Base-by-base conservation (phyloP, 768 basidiomycete species). In the Rhodosporidiobolus odoratus region DNA sequence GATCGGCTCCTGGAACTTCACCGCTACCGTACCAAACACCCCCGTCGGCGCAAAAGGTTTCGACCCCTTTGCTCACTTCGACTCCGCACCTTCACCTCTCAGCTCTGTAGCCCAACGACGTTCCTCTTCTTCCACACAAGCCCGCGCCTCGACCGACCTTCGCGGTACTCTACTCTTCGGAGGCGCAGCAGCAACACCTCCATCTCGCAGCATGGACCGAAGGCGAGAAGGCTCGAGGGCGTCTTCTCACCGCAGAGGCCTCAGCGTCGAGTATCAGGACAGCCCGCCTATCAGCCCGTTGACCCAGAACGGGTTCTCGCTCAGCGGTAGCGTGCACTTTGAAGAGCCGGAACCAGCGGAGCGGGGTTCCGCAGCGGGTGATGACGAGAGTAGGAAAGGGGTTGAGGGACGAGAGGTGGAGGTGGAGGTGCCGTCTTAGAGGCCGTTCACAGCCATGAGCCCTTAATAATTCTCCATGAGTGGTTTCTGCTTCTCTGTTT, bases 1-100 rank as follows among this genome's bases (percentile, higher is more conserved):
- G n/a, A 53, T 71, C 48, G 53, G 58, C 3, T 41, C 35, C n/a
- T 74, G 73, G 73, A 60, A 74, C 59, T 74, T 74, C 57, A 60
- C 47, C 38, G 25, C 58, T 30, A 71, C 65, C 32, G 35, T 58
- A 10, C 65, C 68, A 0, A 37, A 43, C 15, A 58, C 65, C 4
- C 66, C 66, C 9, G 12, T 59, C 3, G 34, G 60, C 21, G 43
- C 43, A 23, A 41, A 38, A n/a, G 43, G 35, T 10, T 13, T 34
- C 64, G 45, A 74, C 37, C 73, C 73, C 9, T 70, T 71, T 63
- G 69, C 69, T 5, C 25, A 15, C 27, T 71, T 71, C 63, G 52
- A 45, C 56, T 50, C 45, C 43, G 65, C 59, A 2, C 65, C 65
- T n/a, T 74, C 68, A 2, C 72, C 72, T 12, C 40, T 64, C 54